Base-by-base conservation (phyloP, 192 early-diverging fungal genomes). In the Backusella tuberculispora region DNA sequence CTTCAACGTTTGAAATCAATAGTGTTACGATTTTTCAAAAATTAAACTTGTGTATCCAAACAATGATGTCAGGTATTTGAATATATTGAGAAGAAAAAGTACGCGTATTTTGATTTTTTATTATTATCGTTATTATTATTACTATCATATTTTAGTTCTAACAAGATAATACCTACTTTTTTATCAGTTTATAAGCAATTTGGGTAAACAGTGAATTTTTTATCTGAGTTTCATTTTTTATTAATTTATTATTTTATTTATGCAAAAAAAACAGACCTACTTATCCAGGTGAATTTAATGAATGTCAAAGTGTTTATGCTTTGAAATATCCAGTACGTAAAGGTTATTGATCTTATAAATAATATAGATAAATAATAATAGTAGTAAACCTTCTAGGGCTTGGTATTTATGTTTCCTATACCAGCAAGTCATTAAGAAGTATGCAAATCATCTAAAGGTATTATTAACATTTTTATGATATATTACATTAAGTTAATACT, bases 401-500 rank as follows among this genome's bases (percentile, higher is more conserved):
- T 94, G 8, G 84, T 92, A 7, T 90, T 94, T 72, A 79, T 86
- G 5, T 94, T 94, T 71, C 86, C 90, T 8, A 90, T 94, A 44
- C 91, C 93, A 8, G 78, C 80, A 10, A 76, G 82, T 42, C 83
- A 88, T 72, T 79, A 82, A 40, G 73, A 85, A 15, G 41, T 89
- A 2, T 89, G 84, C 66, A 78, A 76, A 69, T 72, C 76, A 4
- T 88, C 87, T 6, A 72, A 81, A 56, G 85, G 85, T 85, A 40
- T 10, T 85, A 40, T 14, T 21, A 14, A 29, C 9, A 45, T 14
- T 46, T 13, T 67, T 50, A 19, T 24, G 17, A 6, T 6, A 6
- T 66, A 66, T 0, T 34, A 38, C 24, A 7, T 66, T 6, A 40
- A 5, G 71, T 26, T 43, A 21, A 45, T 14, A 24, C 15, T 12